These are phyloP conservation scores for Pachysandra terminalis DNA, from an alignment of 164 flowering plant genomes.

Conservation along the genomic window DNA sequence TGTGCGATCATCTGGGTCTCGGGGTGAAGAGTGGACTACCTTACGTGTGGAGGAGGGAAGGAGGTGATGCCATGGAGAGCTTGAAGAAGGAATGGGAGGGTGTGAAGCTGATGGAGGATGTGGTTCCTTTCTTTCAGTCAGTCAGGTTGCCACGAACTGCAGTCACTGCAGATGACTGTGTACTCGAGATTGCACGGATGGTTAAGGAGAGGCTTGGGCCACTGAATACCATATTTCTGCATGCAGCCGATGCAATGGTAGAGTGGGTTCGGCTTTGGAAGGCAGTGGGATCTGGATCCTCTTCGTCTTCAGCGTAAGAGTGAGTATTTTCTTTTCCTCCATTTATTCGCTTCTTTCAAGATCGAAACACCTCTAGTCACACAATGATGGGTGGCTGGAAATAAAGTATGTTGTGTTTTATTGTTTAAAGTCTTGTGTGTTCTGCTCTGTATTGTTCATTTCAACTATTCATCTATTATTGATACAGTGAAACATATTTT, in stretches of 20 bases:
- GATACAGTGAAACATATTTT: too few species aligned
- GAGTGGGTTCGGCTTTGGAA: constrained; percentile 89
- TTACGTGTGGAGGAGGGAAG: constrained; percentile 78
- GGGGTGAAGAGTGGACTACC: constrained; percentile 94
- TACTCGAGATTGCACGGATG: constrained; percentile 58
- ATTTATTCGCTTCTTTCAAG: too few species aligned
- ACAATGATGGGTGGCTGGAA: too few species aligned
- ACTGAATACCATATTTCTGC: constrained; percentile 44
- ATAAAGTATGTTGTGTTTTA: too few species aligned
- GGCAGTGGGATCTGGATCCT: constrained; percentile 24
- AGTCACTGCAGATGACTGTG: constrained; percentile 65
- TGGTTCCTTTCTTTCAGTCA: constrained; percentile 82
- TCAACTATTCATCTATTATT: too few species aligned
- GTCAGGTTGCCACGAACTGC: constrained; percentile 47
- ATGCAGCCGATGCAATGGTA: constrained; percentile 70
- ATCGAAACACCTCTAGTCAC: too few species aligned
- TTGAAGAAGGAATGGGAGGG: constrained; percentile 91
- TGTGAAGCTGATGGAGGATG: constrained; percentile 87
- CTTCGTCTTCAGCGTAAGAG: constrained; percentile 8
- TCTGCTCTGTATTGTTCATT: too few species aligned
- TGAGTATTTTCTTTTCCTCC: background rate
- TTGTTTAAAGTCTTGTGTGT: too few species aligned
- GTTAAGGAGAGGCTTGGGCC: constrained; percentile 63
- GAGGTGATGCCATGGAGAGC: constrained; percentile 65
- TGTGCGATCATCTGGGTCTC: constrained; percentile 70